A percentile compares a stretch with the other conserved stretches of the same genome.
Evolutionary conservation across 441 rosid species (phyloP).

Genomic region (Macaranga tanarius): DNA sequence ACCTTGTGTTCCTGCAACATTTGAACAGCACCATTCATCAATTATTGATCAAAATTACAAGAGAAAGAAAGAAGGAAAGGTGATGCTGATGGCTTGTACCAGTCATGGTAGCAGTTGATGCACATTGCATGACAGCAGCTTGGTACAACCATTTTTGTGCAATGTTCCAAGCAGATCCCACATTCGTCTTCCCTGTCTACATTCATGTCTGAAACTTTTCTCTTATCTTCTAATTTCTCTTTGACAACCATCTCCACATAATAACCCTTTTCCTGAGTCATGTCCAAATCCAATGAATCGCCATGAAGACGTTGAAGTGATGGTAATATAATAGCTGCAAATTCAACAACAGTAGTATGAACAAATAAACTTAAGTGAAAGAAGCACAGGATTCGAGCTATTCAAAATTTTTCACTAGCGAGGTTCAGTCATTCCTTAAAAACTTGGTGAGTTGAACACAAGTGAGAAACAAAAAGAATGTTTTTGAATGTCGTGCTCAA

Average conservation of each 20-base stretch:
- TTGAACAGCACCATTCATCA: neutral
- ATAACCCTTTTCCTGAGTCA: conserved; percentile 31
- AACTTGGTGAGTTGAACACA: neutral
- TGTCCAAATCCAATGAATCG: conserved; percentile 39
- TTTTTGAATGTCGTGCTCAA: neutral
- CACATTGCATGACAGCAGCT: conserved; percentile 91
- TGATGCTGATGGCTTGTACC: conserved; percentile 37
- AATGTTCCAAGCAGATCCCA: conserved; percentile 88
- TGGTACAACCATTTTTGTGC: conserved; percentile 84
- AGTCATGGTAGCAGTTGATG: conserved; percentile 83
- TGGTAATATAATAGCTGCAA: conserved; percentile 75
- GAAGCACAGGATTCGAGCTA: too few species aligned
- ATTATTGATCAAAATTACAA: neutral
- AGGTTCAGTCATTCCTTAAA: neutral
- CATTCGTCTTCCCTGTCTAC: conserved; percentile 86
- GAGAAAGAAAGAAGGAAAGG: neutral
- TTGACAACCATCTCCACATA: conserved; percentile 22
- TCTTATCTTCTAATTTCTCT: conserved; percentile 31
- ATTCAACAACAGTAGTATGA: neutral
- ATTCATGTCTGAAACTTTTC: conserved; percentile 36
- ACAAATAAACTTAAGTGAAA: too few species aligned
- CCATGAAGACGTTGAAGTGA: conserved; percentile 70
- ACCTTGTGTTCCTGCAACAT: conserved; percentile 67
- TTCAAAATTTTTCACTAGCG: neutral
- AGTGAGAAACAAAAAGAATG: neutral